These are phyloP conservation scores for Talaromyces sp. DNA, from an alignment of 2,329 filamentous ascomycete species.

Conservation along the genomic window DNA sequence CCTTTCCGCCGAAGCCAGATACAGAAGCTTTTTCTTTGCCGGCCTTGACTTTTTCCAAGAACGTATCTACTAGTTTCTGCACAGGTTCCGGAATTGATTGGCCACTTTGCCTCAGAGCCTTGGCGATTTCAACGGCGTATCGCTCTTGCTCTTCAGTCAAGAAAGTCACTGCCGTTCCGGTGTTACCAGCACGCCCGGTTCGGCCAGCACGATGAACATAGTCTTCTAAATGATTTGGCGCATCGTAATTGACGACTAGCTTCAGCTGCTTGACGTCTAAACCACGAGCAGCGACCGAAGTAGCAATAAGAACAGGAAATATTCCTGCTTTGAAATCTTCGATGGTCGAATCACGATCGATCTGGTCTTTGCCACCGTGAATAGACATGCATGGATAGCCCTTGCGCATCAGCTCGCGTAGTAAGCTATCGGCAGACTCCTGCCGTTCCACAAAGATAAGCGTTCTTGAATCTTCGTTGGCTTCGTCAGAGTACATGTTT, in stretches of 20 bases:
- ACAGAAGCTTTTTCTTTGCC: conserved; percentile 80
- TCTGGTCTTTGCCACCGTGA: conserved; percentile 88
- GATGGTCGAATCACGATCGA: conserved; percentile 87
- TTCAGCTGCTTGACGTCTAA: conserved; percentile 95
- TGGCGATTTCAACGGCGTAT: conserved; percentile 80
- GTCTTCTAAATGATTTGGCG: conserved; percentile 89
- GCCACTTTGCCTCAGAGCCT: conserved; percentile 86
- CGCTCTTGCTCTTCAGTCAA: conserved; percentile 87
- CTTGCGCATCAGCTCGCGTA: conserved; percentile 73
- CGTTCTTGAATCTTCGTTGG: conserved; percentile 82
- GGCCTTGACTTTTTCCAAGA: conserved; percentile 83
- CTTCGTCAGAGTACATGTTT: conserved; percentile 64
- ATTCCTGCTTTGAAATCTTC: conserved; percentile 89
- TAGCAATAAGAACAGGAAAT: conserved; percentile 85
- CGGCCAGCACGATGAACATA: conserved; percentile 93
- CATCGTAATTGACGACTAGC: conserved; percentile 92
- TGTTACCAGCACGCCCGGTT: conserved; percentile 91
- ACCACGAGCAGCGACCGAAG: conserved; percentile 89
- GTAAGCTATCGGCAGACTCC: conserved; percentile 75
- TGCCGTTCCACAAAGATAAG: conserved; percentile 90
- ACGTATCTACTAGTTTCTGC: conserved; percentile 57
- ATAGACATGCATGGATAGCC: conserved; percentile 90
- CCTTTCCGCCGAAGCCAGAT: conserved; percentile 90
- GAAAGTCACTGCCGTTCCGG: conserved; percentile 90
- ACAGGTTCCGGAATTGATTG: conserved; percentile 70